Evolutionary conservation across 257 asterid genomes (phyloP).

Genomic region (Thymus quinquecostatus): DNA sequence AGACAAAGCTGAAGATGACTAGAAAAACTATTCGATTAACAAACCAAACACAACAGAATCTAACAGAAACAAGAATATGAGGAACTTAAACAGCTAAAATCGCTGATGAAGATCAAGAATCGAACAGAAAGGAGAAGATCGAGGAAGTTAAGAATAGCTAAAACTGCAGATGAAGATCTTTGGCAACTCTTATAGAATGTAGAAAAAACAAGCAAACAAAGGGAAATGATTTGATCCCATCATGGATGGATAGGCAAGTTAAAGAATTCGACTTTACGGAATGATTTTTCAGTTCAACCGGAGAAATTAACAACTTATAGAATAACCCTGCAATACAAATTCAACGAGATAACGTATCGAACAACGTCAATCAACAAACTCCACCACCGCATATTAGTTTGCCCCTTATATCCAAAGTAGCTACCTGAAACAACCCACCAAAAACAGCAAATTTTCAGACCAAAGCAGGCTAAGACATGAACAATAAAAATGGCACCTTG

Average conservation of each 20-base stretch:
- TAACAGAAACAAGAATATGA: constrained; percentile 27
- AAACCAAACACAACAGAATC: constrained; percentile 20
- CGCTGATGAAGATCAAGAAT: not conserved
- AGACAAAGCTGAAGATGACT: constrained; percentile 26
- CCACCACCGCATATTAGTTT: constrained; percentile 66
- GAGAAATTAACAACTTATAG: constrained; percentile 50
- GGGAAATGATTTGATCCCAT: constrained; percentile 71
- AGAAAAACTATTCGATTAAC: not conserved
- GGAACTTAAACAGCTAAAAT: constrained; percentile 17
- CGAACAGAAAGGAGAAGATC: constrained; percentile 14
- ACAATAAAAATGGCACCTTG: not conserved
- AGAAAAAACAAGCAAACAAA: constrained; percentile 50
- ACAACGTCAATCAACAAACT: constrained; percentile 62
- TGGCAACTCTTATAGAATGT: constrained; percentile 55
- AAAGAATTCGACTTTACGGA: constrained; percentile 23
- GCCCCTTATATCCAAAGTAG: constrained; percentile 32
- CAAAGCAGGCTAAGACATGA: constrained; percentile 12
- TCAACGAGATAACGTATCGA: constrained; percentile 62
- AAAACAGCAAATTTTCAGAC: constrained; percentile 20
- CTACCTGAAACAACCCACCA: constrained; percentile 44
- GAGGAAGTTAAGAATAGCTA: constrained; percentile 17
- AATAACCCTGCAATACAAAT: constrained; percentile 82
- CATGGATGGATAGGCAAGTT: constrained; percentile 45
- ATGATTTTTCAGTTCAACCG: not conserved
- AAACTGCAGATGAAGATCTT: not conserved